Evolutionary conservation across 352 stramenopile species (phyloP).

Genomic region (Globisporangium radiosum): DNA sequence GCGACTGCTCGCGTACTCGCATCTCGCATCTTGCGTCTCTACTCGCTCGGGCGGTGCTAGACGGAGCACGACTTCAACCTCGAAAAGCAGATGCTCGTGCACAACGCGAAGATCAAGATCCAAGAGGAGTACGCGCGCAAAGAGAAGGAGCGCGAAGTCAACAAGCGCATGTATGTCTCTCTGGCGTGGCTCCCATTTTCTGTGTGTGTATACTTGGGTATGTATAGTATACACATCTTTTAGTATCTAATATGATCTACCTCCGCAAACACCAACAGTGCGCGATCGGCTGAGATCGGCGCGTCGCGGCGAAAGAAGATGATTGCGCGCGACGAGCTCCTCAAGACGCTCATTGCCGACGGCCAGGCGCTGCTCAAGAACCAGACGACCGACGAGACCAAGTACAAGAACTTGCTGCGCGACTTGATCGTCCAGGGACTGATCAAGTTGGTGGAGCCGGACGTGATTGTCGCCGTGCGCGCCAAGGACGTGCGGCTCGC

Average conservation of each 20-base stretch:
- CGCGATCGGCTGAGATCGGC: constrained; percentile 91
- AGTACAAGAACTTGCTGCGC: constrained; percentile 94
- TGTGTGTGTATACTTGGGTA: no score
- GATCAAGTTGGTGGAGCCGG: constrained; percentile 97
- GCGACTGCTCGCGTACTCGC: not conserved
- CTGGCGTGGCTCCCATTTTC: no score
- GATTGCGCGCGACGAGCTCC: constrained; percentile 87
- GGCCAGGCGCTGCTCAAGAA: constrained; percentile 46
- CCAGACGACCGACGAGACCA: constrained; percentile 56
- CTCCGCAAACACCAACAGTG: constrained; percentile 21
- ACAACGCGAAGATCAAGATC: constrained; percentile 97
- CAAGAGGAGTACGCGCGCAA: constrained; percentile 97
- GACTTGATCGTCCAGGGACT: constrained; percentile 97
- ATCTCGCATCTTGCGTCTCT: not conserved
- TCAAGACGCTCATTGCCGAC: constrained; percentile 78
- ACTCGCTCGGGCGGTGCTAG: constrained; percentile 32
- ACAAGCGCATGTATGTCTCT: constrained; percentile 80
- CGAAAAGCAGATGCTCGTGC: constrained; percentile 98
- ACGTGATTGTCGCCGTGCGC: constrained; percentile 91
- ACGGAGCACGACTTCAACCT: constrained; percentile 99
- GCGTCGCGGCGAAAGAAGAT: constrained; percentile 96
- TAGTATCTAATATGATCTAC: no score
- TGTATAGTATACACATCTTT: no score
- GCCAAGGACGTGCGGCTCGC: constrained; percentile 87
- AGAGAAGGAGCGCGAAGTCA: constrained; percentile 96